phyloP scores from a whole-genome alignment of 352 stramenopile genomes.

The Pythium brachiatum region DNA sequence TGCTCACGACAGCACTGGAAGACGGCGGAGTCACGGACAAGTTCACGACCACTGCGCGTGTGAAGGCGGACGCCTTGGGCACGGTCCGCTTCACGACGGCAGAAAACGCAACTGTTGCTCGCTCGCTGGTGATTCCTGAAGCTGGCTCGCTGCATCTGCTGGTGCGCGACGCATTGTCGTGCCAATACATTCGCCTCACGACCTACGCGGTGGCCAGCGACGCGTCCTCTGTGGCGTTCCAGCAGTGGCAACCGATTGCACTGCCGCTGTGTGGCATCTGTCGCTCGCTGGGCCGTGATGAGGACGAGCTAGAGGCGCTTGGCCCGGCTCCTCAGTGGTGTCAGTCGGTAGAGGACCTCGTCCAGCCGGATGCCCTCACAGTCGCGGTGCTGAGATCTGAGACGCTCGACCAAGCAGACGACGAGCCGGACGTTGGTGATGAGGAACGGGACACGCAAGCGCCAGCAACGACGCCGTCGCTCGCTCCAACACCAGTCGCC shows the following conservation, averaged over 20 bases:
- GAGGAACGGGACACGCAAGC: background rate
- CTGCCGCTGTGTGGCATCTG: constrained; percentile 27
- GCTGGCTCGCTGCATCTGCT: constrained; percentile 20
- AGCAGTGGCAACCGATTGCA: constrained; percentile 22
- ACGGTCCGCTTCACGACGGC: background rate
- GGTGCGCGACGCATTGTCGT: constrained; percentile 22
- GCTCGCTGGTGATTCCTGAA: constrained; percentile 19
- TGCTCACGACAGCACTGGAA: constrained; percentile 12
- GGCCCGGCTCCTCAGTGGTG: constrained; percentile 4
- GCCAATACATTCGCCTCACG: constrained; percentile 27
- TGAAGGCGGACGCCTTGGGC: constrained; percentile 3
- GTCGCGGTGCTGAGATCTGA: background rate
- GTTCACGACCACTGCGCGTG: constrained; percentile 5
- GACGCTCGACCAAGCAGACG: background rate
- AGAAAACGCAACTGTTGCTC: background rate
- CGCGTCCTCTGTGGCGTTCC: background rate
- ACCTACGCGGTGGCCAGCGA: background rate
- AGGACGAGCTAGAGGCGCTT: background rate
- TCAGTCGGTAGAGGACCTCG: constrained; percentile 20
- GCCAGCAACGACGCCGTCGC: background rate
- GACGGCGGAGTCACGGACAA: background rate
- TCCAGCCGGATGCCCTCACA: constrained; percentile 1
- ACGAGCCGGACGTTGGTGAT: background rate
- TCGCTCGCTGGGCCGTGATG: constrained; percentile 6
- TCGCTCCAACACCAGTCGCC: background rate